Evolutionary conservation across 2,329 filamentous ascomycete genomes (phyloP), one percentile per base, ranked within the genome.

Genomic region (Cephalotrichum gorgonifer): DNA sequence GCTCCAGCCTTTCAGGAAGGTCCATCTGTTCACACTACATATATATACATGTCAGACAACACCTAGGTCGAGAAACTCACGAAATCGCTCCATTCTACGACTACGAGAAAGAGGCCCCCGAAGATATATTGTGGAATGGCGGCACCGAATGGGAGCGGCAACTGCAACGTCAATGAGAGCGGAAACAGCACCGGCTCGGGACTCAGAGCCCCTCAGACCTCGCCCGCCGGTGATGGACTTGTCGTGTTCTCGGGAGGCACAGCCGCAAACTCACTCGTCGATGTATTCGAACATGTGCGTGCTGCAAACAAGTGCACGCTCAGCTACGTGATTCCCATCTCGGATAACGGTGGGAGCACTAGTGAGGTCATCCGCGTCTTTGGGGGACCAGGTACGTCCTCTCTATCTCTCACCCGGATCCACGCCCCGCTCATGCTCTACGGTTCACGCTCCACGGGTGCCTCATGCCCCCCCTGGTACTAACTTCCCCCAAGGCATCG

Each of bases 291-390:
- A 56, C 69, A 70, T 17, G 72, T 86, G 30, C 73, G 78, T 12
- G 66, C 81, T 53, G 82, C 75, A 56, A 86, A 85, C 53, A 67
- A 75, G 38, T 85, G 84, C 59, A 71, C 76, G 3, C 68, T 94
- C 39, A 88, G 80, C 66, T 94, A 95, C 64, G 81, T 96, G 51
- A 95, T 97, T 47, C 91, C 91, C 31, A 95, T 96, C 62, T 93
- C 86, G 55, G 91, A 97, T 68, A 97, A 97, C 66, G 91, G 91
- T 44, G 91, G 91, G 35, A 94, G 87, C 57, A 94, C 89, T 2
- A 95, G 88, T 42, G 91, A 97, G 69, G 72, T 96, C 58, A 95
- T 96, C 55, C 79, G 93, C 31, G 89, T 97, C 31, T 93, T 97
- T 67, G 93, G 91, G 14, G 93, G 93, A 1, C 91, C 91, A 55